Base-by-base conservation (phyloP, 2,329 filamentous ascomycete species). In the Nothophoma quercina region DNA sequence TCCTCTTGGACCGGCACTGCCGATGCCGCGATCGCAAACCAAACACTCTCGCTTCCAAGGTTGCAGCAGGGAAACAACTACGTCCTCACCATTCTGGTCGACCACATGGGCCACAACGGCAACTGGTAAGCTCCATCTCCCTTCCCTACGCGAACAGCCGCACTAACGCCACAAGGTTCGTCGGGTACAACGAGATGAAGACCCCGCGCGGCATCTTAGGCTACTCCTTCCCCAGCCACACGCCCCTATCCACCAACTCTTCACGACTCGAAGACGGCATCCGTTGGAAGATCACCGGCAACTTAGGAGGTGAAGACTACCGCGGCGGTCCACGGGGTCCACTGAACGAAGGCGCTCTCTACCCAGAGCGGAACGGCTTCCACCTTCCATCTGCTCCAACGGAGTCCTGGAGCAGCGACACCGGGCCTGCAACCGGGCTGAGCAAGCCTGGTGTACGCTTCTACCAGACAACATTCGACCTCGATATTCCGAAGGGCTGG, bases 51-150 rank as follows among this genome's bases (percentile, higher is more conserved):
- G 0, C 69, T 89, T 0, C 78, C 84, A 0, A 70, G 74, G 4
- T 75, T 89, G 6, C 58, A 63, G 0, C 65, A 75, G 0, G 85
- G 82, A 5, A 73, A 78, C n/a, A 57, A 71, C 0, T 85, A 89
- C 62, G 78, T 88, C 7, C 65, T 92, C 52, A 91, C 88, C 0
- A 76, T 91, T 1, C 68, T 91, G 0, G 76, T 90, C 8, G 89
- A 91, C 69, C 86, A 87, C 67, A 90, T 86, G 77, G 88, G 89
- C 0, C 76, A 89, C 1, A 81, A 90, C 49, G 85, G 87, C 57
- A 85, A 88, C 67, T 51, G 49, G 50, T 38, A 38, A 22, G 42
- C 12, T 13, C 1, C 5, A 10, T 7, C 19, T 13, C 35, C 2
- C 1, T 30, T 22, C n/a, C 8, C 13, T 10, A 6, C 16, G 13